A percentile compares a stretch with the other conserved stretches of the same genome.
Evolutionary conservation across 352 stramenopile genomes (phyloP).

Genomic region (Aphanomyces cochlioides): DNA sequence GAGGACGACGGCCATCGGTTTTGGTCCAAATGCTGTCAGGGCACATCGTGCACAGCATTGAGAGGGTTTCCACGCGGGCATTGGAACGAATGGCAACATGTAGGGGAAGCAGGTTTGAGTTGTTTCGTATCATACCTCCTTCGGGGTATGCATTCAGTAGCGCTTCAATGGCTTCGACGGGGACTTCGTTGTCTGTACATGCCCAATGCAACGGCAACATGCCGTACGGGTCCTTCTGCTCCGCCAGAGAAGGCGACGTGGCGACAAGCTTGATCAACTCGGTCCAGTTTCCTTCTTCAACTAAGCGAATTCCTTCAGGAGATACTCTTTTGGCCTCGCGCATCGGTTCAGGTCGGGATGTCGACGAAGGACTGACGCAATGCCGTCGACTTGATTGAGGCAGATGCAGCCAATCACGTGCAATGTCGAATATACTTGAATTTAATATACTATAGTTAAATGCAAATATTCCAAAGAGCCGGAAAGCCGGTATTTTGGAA

Average conservation of each 20-base stretch:
- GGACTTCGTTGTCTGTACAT: constrained; percentile 76
- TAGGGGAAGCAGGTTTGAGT: constrained; percentile 76
- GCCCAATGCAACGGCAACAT: constrained; percentile 84
- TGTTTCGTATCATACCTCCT: constrained; percentile 73
- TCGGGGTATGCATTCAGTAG: constrained; percentile 71
- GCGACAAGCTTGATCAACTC: constrained; percentile 56
- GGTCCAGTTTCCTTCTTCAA: constrained; percentile 76
- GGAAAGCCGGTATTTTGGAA: too few species aligned
- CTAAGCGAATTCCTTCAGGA: constrained; percentile 74
- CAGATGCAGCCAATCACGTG: too few species aligned
- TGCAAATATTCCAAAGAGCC: too few species aligned
- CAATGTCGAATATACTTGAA: too few species aligned
- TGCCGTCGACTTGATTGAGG: neutral
- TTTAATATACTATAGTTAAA: too few species aligned
- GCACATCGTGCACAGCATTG: constrained; percentile 56
- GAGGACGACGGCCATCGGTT: constrained; percentile 64
- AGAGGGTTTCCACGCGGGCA: constrained; percentile 47
- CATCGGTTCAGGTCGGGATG: neutral
- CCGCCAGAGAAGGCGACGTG: constrained; percentile 59
- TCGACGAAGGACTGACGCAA: neutral
- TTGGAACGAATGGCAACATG: constrained; percentile 74
- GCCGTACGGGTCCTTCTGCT: constrained; percentile 76
- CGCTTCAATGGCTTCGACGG: constrained; percentile 49
- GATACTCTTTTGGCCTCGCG: neutral
- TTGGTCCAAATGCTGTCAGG: constrained; percentile 67